Conservation (phyloP, 2,329 filamentous ascomycete species). For the Exophiala dermatitidis region DNA sequence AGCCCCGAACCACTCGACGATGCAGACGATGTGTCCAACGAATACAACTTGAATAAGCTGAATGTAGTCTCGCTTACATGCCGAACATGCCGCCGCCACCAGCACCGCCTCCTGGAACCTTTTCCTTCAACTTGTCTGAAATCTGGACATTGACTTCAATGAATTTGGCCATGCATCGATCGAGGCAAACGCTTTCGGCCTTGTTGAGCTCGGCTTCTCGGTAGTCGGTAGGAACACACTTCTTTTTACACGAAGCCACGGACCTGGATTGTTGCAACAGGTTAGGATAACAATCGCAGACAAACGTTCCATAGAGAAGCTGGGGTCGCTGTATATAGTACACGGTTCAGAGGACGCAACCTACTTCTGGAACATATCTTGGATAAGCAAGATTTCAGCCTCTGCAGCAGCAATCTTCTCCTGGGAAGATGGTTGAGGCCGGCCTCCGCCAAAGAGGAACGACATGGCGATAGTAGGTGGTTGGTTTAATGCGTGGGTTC, state of each 20-base stretch:
- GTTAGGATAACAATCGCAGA: not conserved
- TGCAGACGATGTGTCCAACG: not conserved
- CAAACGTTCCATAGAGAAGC: not conserved
- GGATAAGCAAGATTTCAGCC: slow-evolving; percentile 89
- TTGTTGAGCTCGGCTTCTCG: slow-evolving; percentile 97
- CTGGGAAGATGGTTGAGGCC: slow-evolving; percentile 82
- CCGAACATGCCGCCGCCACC: slow-evolving; percentile 42
- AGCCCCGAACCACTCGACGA: not conserved
- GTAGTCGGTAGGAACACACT: slow-evolving; percentile 89
- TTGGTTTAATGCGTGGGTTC: not conserved
- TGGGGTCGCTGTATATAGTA: not conserved
- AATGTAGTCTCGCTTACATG: slow-evolving; percentile 31
- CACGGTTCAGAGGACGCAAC: not conserved
- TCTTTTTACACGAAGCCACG: slow-evolving; percentile 80
- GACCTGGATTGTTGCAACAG: slow-evolving; percentile 49
- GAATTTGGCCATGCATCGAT: slow-evolving; percentile 96
- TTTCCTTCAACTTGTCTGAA: slow-evolving; percentile 88
- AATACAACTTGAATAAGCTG: not conserved
- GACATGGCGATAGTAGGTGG: slow-evolving; percentile 50
- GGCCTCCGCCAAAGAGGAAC: slow-evolving; percentile 61
- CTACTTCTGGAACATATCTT: slow-evolving; percentile 97
- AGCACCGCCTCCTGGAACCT: slow-evolving; percentile 62
- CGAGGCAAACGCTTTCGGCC: slow-evolving; percentile 95
- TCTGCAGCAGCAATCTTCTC: slow-evolving; percentile 97
- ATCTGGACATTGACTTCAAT: slow-evolving; percentile 98